phyloP scores from a whole-genome alignment of 2,329 filamentous ascomycete species.

The Pseudopithomyces chartarum region DNA sequence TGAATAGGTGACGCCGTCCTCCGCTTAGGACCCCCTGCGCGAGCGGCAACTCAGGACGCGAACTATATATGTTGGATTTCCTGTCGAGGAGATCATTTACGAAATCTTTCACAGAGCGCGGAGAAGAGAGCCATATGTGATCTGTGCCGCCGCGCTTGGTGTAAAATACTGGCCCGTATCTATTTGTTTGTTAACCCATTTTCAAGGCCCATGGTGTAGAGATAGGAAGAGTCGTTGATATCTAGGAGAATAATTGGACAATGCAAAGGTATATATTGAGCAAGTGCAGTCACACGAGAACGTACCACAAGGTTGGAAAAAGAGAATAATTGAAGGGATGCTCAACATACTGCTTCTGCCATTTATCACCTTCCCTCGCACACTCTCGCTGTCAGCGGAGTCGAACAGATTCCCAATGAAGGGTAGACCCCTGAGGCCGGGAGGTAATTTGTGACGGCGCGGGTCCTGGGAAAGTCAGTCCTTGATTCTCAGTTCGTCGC shows the following conservation, averaged over 20 bases:
- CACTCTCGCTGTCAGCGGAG: constrained; percentile 40
- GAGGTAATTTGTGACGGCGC: constrained; percentile 42
- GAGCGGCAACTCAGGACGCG: constrained; percentile 44
- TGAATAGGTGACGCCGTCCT: constrained; percentile 54
- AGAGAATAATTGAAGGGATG: not conserved
- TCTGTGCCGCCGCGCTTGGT: constrained; percentile 49
- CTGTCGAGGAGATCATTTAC: constrained; percentile 62
- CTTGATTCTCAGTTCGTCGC: not conserved
- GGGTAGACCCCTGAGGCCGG: constrained; percentile 46
- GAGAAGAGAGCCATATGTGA: constrained; percentile 51
- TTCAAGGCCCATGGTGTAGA: no score
- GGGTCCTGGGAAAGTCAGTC: constrained; percentile 26
- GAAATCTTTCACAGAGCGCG: constrained; percentile 58
- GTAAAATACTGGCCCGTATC: constrained; percentile 47
- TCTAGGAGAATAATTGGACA: no score
- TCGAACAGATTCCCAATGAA: constrained; percentile 48
- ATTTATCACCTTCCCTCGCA: constrained; percentile 37
- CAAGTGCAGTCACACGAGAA: no score
- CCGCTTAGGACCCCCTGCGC: constrained; percentile 51
- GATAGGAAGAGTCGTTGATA: no score
- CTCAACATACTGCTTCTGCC: constrained; percentile 31
- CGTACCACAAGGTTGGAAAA: not conserved
- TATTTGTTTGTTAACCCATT: no score
- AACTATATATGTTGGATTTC: constrained; percentile 58
- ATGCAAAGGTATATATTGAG: no score